These are phyloP conservation scores for Pseudogymnoascus sp. DNA, from an alignment of 2,329 filamentous ascomycete genomes.

Conservation along the genomic window DNA sequence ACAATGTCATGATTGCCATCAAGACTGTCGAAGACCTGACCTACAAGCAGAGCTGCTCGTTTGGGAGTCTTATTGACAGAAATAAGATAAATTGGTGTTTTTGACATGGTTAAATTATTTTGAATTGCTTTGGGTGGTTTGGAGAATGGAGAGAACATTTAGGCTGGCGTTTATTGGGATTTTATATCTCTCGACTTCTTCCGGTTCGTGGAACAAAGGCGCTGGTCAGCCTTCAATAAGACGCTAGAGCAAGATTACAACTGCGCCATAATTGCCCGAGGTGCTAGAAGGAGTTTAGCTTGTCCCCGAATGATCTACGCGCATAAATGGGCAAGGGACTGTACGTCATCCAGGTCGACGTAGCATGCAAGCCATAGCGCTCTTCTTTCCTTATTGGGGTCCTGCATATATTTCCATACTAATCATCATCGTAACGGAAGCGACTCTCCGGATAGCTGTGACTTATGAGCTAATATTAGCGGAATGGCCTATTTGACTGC, in stretches of 20 bases:
- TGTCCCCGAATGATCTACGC: not conserved
- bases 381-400: not conserved
- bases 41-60: not conserved
- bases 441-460: not conserved
- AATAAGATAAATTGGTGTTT: not conserved
- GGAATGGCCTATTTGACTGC: not conserved
- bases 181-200: not conserved
- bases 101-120: not conserved
- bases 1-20: not conserved
- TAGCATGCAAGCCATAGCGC: not conserved
- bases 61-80: not conserved
- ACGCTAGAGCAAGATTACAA: too few species aligned
- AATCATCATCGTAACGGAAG: not conserved
- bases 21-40: not conserved
- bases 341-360: not conserved
- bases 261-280: not conserved
- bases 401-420: not conserved
- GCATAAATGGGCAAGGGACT: not conserved
- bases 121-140: not conserved
- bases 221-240: too few species aligned
- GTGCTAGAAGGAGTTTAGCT: not conserved
- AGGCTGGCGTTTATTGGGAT: not conserved
- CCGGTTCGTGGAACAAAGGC: not conserved
- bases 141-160: not conserved
- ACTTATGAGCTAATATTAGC: not conserved